A percentile compares a stretch with the other conserved stretches of the same genome.
Evolutionary conservation across 1,139 yeast species (phyloP).

Genomic region (Dujonia santamariae): DNA sequence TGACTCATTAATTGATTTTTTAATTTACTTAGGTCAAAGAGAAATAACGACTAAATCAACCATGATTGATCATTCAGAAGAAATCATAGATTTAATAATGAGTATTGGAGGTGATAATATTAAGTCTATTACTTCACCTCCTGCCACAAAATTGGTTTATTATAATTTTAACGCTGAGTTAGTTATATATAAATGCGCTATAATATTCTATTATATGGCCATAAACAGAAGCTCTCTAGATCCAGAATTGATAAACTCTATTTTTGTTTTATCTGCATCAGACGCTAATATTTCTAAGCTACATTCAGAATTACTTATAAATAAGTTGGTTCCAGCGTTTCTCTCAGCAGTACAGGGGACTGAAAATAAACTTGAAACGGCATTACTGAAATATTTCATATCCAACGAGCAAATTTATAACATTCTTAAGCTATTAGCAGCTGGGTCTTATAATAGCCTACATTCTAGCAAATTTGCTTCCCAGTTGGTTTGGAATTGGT

Average conservation of each 20-base stretch:
- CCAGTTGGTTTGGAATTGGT: too few relatives aligned
- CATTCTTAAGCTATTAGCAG: neutral
- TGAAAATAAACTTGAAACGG: too few relatives aligned
- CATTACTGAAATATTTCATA: neutral
- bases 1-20: too few relatives aligned
- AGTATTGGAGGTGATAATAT: too few relatives aligned
- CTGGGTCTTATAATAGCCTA: too few relatives aligned
- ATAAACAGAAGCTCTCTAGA: neutral
- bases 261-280: neutral
- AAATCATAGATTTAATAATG: too few relatives aligned
- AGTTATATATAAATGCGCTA: neutral
- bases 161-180: slow-evolving; percentile 1
- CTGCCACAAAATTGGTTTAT: slow-evolving; percentile 1
- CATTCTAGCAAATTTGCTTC: too few relatives aligned
- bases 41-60: too few relatives aligned
- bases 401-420: neutral
- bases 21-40: too few relatives aligned
- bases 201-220: neutral
- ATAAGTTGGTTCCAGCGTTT: neutral
- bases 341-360: too few relatives aligned
- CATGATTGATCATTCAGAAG: too few relatives aligned
- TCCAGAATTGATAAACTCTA: neutral
- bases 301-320: neutral
- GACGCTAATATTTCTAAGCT: neutral
- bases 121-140: too few relatives aligned